These are phyloP conservation scores for Gossypium aridum DNA, from an alignment of 441 rosid species.

Conservation along the genomic window DNA sequence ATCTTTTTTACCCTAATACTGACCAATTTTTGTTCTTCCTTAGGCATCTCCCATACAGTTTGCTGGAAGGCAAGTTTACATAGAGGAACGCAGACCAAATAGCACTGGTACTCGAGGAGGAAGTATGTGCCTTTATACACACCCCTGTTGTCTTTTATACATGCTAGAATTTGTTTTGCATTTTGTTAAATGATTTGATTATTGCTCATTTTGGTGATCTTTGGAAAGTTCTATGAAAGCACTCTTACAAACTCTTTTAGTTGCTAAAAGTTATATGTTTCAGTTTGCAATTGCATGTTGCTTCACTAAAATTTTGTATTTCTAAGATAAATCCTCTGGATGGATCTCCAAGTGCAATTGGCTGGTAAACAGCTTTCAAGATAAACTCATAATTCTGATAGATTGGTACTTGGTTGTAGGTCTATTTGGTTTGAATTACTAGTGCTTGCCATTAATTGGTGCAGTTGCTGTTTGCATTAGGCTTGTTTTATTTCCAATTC, in stretches of 20 bases:
- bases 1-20: neutral
- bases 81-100: conserved; percentile 96
- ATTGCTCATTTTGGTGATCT: neutral
- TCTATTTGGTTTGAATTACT: neutral
- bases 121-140: conserved; percentile 42
- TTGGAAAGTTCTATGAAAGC: neutral
- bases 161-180: neutral
- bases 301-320: neutral
- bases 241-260: neutral
- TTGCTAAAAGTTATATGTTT: neutral
- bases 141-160: neutral
- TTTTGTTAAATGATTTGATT: neutral
- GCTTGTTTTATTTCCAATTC: neutral
- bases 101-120: conserved; percentile 78
- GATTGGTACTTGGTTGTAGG: neutral
- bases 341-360: neutral
- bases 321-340: neutral
- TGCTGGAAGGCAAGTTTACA: conserved; percentile 83
- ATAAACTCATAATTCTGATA: neutral
- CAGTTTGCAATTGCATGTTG: neutral
- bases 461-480: neutral
- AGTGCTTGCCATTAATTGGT: neutral
- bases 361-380: neutral
- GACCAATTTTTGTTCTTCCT: neutral
- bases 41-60: conserved; percentile 92